These are phyloP conservation scores for Hondaea fermentalgiana DNA, from an alignment of 108 stramenopile species.

Conservation along the genomic window DNA sequence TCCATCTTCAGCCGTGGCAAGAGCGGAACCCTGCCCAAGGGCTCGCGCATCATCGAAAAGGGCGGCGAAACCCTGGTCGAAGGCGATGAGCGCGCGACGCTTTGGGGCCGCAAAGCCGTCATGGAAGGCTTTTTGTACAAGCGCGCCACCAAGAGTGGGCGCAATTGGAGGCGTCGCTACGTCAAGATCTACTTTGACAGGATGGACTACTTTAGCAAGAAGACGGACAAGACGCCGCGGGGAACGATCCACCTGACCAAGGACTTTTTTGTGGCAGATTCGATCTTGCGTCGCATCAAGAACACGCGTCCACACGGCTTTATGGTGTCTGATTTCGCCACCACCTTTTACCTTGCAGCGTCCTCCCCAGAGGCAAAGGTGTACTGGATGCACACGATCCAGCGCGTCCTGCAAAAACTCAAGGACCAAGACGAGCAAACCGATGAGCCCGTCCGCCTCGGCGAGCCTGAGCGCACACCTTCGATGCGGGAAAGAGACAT, in stretches of 20 bases:
- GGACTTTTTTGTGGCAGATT: background rate
- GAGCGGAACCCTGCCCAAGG: too few species aligned
- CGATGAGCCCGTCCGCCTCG: background rate
- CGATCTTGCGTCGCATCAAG: background rate
- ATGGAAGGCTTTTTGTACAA: constrained; percentile 3
- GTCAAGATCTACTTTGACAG: background rate
- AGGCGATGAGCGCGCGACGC: background rate
- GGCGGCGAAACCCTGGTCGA: background rate
- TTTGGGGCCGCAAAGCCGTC: background rate
- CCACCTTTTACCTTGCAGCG: background rate
- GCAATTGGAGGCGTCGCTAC: background rate
- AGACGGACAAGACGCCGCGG: background rate
- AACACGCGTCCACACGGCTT: constrained; percentile 3
- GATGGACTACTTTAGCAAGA: background rate
- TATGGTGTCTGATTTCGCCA: background rate
- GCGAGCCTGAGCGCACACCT: background rate
- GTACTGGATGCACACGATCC: constrained; percentile 18
- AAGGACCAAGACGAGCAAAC: background rate
- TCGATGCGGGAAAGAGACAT: background rate
- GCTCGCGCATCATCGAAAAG: background rate
- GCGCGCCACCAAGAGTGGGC: background rate
- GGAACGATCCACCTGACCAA: background rate
- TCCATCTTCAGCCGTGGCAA: too few species aligned
- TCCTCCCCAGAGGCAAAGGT: background rate
- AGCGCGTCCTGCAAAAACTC: background rate